phyloP scores from a whole-genome alignment of 192 early-diverging fungal species.

The Coemansia sp. region DNA sequence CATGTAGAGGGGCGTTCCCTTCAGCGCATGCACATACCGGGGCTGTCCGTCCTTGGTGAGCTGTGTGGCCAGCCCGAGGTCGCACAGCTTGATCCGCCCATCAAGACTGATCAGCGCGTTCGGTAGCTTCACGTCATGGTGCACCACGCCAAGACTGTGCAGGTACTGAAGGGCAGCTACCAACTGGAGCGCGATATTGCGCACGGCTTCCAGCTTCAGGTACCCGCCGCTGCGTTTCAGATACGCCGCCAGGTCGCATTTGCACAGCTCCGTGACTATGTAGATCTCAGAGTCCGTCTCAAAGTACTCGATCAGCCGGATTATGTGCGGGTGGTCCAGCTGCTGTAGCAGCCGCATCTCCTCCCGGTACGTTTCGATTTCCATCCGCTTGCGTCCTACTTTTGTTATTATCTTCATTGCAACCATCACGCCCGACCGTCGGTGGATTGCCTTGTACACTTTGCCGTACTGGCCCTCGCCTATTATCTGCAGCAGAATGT shows the following conservation, averaged over 20 bases:
- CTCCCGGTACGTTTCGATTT: slow-evolving; percentile 54
- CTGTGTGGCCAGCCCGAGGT: slow-evolving; percentile 57
- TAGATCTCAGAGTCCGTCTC: slow-evolving; percentile 49
- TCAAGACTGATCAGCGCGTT: slow-evolving; percentile 67
- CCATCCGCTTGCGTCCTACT: slow-evolving; percentile 30
- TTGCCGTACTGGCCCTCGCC: slow-evolving; percentile 58
- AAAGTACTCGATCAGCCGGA: slow-evolving; percentile 55
- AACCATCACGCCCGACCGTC: slow-evolving; percentile 34
- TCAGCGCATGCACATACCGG: slow-evolving; percentile 43
- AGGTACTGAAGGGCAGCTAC: slow-evolving; percentile 64
- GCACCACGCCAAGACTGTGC: slow-evolving; percentile 68
- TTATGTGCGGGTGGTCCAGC: slow-evolving; percentile 51
- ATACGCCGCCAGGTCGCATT: slow-evolving; percentile 48
- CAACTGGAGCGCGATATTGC: slow-evolving; percentile 53
- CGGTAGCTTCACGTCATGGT: slow-evolving; percentile 70
- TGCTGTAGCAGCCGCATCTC: slow-evolving; percentile 53
- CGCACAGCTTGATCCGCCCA: slow-evolving; percentile 57
- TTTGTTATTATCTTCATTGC: slow-evolving; percentile 57
- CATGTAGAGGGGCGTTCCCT: slow-evolving; percentile 54
- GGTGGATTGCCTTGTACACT: slow-evolving; percentile 50
- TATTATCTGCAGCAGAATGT: slow-evolving; percentile 52
- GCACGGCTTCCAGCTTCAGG: slow-evolving; percentile 45
- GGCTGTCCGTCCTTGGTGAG: slow-evolving; percentile 43
- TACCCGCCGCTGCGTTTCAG: slow-evolving; percentile 41
- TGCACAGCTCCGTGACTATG: slow-evolving; percentile 57